These are phyloP conservation scores for Phytophthora lateralis DNA, from an alignment of 352 stramenopile species.

Conservation along the genomic window DNA sequence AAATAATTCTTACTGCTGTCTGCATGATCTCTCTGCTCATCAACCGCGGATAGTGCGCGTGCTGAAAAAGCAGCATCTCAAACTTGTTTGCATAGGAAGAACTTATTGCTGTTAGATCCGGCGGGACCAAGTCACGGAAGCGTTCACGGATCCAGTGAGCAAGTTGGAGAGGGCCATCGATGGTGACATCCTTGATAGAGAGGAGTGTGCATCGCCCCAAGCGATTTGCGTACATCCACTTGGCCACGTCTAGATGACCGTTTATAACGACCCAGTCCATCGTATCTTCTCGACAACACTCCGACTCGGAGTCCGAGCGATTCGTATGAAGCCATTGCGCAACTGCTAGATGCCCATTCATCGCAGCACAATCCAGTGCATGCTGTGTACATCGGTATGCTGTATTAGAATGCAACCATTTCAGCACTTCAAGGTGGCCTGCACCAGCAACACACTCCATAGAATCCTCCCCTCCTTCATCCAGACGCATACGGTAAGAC, in stretches of 20 bases:
- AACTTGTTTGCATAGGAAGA: background rate
- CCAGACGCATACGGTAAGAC: background rate
- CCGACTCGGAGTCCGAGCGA: too few species aligned
- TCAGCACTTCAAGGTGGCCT: background rate
- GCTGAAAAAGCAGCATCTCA: conserved; percentile 6
- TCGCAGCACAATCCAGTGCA: background rate
- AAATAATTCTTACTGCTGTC: background rate
- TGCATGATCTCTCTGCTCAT: background rate
- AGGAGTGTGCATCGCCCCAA: background rate
- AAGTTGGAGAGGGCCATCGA: background rate
- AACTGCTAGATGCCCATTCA: background rate
- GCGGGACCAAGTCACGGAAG: background rate
- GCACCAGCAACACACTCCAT: background rate
- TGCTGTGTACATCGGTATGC: background rate
- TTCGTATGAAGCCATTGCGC: background rate
- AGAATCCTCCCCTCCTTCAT: background rate
- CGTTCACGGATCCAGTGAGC: background rate
- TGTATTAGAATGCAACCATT: background rate
- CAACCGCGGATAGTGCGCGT: background rate
- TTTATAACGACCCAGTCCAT: background rate
- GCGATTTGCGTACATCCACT: background rate
- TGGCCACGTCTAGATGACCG: conserved; percentile 1
- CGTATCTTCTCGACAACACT: background rate
- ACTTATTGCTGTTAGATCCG: background rate
- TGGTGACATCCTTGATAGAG: background rate